phyloP scores from a whole-genome alignment of 176 grass and related monocot genomes.

The Rhynchospora pubera region DNA sequence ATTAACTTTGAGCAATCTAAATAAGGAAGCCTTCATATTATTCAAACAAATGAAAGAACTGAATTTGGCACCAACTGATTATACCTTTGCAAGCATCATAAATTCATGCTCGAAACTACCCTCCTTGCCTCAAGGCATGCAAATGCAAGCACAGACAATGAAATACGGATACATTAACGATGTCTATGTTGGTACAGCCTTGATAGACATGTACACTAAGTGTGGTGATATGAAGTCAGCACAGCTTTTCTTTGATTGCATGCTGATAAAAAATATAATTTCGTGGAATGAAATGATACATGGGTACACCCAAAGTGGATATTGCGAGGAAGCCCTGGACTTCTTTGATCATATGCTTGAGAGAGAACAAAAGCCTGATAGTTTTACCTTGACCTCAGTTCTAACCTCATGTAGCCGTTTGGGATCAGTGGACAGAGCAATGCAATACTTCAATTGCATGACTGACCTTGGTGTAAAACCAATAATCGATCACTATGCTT shows the following conservation, averaged over 20 bases:
- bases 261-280: slow-evolving; percentile 65
- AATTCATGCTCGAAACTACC: slow-evolving; percentile 58
- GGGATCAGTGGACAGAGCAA: slow-evolving; percentile 50
- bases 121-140: slow-evolving; percentile 69
- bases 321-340: slow-evolving; percentile 49
- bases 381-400: slow-evolving; percentile 66
- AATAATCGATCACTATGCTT: slow-evolving; percentile 71
- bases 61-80: slow-evolving; percentile 56
- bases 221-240: slow-evolving; percentile 65
- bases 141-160: slow-evolving; percentile 56
- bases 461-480: slow-evolving; percentile 45
- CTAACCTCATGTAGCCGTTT: slow-evolving; percentile 72
- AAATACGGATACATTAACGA: slow-evolving; percentile 69
- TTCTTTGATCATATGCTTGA: slow-evolving; percentile 69
- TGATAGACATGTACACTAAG: slow-evolving; percentile 90
- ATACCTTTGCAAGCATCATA: slow-evolving; percentile 68
- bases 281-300: slow-evolving; percentile 99
- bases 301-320: slow-evolving; percentile 80
- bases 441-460: slow-evolving; percentile 60
- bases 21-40: slow-evolving; percentile 55
- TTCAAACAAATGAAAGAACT: slow-evolving; percentile 67
- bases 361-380: slow-evolving; percentile 61
- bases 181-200: slow-evolving; percentile 64
- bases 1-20: slow-evolving; percentile 53
- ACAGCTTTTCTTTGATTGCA: slow-evolving; percentile 48